Evolutionary conservation across 768 basidiomycete genomes (phyloP).

Genomic region (Cystofilobasidium bisporidii): DNA sequence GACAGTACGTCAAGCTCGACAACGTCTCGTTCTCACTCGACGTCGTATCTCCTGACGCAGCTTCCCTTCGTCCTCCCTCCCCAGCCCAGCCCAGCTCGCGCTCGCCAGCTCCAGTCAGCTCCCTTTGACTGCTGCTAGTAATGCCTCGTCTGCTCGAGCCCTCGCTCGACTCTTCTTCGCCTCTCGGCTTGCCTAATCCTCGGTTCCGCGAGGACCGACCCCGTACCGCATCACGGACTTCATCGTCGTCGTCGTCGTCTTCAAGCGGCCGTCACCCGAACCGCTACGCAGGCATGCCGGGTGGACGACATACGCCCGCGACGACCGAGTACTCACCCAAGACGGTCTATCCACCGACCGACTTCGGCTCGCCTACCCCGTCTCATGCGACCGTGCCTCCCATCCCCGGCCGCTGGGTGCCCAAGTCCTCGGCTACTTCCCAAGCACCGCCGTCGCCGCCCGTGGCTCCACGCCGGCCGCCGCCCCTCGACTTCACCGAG

Average conservation of each 20-base stretch:
- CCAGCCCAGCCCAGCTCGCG: background rate
- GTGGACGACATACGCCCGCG: background rate
- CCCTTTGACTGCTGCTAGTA: too few species aligned
- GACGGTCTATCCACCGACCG: conserved; percentile 1
- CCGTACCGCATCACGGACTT: background rate
- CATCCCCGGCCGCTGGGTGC: background rate
- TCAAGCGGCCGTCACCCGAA: background rate
- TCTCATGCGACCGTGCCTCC: background rate
- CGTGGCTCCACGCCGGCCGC: background rate
- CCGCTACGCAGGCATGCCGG: background rate
- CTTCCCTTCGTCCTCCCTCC: too few species aligned
- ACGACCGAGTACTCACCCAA: background rate
- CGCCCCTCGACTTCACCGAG: conserved; percentile 11
- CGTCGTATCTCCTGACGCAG: too few species aligned
- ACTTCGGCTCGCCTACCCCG: background rate
- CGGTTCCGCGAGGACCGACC: background rate
- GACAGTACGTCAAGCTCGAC: too few species aligned
- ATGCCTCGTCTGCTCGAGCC: background rate
- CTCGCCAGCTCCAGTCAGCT: background rate
- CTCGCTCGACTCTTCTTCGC: background rate
- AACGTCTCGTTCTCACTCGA: too few species aligned
- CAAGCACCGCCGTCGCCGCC: background rate
- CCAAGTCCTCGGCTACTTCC: too few species aligned
- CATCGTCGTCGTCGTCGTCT: background rate
- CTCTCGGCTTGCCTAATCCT: background rate